phyloP scores from a whole-genome alignment of 164 flowering plant genomes.

The Liquidambar formosana region DNA sequence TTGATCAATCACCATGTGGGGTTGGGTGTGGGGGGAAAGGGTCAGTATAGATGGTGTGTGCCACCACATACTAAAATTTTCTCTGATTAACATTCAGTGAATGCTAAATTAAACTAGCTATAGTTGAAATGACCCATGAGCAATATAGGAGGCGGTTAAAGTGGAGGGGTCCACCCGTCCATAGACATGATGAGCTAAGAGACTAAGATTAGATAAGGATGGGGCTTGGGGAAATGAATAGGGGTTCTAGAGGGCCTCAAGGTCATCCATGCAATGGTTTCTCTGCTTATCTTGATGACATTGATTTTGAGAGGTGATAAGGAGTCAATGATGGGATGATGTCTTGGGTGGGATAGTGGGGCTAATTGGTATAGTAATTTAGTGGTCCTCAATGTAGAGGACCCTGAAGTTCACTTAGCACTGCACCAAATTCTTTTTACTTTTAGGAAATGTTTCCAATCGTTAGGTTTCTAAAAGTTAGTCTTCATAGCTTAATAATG shows the following conservation, averaged over 20 bases:
- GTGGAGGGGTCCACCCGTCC: constrained; percentile 4
- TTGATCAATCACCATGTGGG: neutral
- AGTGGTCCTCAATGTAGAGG: constrained; percentile 15
- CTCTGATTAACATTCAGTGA: neutral
- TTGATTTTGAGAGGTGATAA: constrained; percentile 7
- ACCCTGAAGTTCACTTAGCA: constrained; percentile 2
- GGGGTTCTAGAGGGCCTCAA: neutral
- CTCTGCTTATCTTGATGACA: neutral
- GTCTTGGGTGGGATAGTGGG: neutral
- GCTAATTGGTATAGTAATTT: neutral
- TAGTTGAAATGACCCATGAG: neutral
- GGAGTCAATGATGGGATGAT: constrained; percentile 2
- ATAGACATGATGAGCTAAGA: neutral
- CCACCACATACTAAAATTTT: neutral
- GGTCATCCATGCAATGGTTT: neutral
- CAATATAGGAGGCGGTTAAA: neutral
- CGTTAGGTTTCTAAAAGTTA: neutral
- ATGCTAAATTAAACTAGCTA: neutral
- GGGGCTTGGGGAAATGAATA: neutral
- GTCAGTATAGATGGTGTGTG: neutral
- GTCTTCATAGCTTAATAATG: constrained; percentile 16
- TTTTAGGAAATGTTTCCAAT: neutral
- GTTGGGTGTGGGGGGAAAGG: neutral
- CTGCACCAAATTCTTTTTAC: neutral
- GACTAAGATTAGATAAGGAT: neutral